phyloP scores from a whole-genome alignment of 2,329 filamentous ascomycete genomes.

The Capronia epimyces region DNA sequence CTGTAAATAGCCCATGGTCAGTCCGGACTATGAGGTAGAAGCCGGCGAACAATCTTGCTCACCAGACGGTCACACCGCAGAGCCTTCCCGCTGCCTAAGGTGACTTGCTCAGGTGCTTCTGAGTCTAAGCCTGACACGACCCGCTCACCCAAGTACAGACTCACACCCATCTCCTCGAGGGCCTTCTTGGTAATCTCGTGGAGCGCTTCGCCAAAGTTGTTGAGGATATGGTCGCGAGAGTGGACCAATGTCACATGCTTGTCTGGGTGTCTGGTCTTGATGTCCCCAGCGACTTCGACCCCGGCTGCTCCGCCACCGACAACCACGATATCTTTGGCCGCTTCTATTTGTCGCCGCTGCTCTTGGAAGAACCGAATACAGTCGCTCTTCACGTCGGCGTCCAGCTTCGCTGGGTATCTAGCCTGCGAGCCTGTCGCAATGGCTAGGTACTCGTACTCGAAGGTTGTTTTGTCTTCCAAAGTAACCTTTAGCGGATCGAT shows the following conservation, averaged over 20 bases:
- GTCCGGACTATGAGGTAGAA: not conserved
- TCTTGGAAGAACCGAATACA: constrained; percentile 17
- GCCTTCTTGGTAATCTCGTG: constrained; percentile 17
- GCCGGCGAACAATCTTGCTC: constrained; percentile 1
- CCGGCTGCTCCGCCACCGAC: constrained; percentile 48
- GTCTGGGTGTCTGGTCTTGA: constrained; percentile 45
- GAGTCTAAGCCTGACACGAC: constrained; percentile 11
- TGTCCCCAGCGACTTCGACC: constrained; percentile 48
- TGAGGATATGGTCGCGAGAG: constrained; percentile 36
- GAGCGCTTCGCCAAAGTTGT: constrained; percentile 25
- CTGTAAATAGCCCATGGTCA: constrained; percentile 33
- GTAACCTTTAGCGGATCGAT: constrained; percentile 39
- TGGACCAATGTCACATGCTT: constrained; percentile 47
- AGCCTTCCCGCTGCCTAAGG: constrained; percentile 13
- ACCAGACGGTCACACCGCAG: constrained; percentile 20
- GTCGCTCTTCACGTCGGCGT: constrained; percentile 13
- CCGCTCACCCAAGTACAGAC: constrained; percentile 21
- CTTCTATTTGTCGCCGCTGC: constrained; percentile 33
- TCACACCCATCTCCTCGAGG: constrained; percentile 24
- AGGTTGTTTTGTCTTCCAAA: constrained; percentile 41
- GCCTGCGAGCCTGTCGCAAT: constrained; percentile 51
- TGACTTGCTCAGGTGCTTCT: constrained; percentile 13
- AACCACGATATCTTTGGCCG: constrained; percentile 45
- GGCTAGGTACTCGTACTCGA: constrained; percentile 53
- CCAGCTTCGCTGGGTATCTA: constrained; percentile 3